Evolutionary conservation across 192 early-diverging fungal species (phyloP).

Genomic region (Powellomyces hirtus): DNA sequence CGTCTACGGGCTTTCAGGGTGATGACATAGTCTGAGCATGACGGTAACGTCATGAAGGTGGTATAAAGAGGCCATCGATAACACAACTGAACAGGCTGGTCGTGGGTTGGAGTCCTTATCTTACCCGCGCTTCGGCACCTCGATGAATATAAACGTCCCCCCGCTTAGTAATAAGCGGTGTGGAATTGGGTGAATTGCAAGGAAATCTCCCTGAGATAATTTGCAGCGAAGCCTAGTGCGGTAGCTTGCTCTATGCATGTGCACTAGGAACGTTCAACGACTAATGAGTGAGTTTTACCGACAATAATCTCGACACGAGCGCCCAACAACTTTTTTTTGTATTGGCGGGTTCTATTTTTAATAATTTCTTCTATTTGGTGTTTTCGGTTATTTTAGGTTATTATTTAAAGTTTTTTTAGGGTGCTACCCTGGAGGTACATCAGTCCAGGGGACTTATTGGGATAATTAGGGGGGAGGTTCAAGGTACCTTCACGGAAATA

Average conservation of each 20-base stretch:
- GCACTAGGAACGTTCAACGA: neutral
- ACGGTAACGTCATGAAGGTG: neutral
- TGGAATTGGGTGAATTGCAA: neutral
- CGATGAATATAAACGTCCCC: neutral
- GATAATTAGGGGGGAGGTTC: neutral
- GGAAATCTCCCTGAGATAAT: neutral
- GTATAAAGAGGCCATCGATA: neutral
- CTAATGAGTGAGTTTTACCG: neutral
- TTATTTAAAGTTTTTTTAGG: neutral
- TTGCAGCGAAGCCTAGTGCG: neutral
- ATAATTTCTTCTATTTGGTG: no score
- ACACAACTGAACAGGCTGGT: slow-evolving; percentile 31
- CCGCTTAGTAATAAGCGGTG: neutral
- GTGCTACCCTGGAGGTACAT: neutral
- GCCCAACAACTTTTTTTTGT: neutral
- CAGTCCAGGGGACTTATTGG: neutral
- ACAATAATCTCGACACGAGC: neutral
- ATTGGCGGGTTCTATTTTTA: no score
- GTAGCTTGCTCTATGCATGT: neutral
- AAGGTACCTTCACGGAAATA: neutral
- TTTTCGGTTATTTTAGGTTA: neutral
- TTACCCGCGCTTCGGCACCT: slow-evolving; percentile 40
- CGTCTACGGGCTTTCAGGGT: neutral
- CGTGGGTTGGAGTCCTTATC: slow-evolving; percentile 42
- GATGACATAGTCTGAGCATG: slow-evolving; percentile 5